Evolutionary conservation across 2,329 filamentous ascomycete species (phyloP).

Genomic region (Penicillium fuscoglaucum): DNA sequence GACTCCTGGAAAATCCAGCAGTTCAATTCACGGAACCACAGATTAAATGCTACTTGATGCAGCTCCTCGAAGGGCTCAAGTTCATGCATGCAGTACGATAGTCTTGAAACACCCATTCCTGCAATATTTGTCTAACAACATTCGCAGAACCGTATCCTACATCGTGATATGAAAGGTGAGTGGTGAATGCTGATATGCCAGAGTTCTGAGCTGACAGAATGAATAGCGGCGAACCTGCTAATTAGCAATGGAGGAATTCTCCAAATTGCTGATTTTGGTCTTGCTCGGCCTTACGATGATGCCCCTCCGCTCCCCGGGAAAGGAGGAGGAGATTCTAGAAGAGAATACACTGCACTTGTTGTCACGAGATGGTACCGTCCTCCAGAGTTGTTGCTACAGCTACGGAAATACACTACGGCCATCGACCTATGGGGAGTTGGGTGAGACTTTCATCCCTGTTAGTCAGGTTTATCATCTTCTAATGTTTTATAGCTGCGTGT

Average conservation of each 20-base stretch:
- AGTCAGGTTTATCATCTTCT: neutral
- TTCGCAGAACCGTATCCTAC: constrained; percentile 70
- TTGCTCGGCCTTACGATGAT: constrained; percentile 91
- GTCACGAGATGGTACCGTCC: constrained; percentile 97
- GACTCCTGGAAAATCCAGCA: constrained; percentile 89
- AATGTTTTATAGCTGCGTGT: constrained; percentile 70
- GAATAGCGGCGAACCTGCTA: constrained; percentile 79
- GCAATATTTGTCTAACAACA: constrained; percentile 6
- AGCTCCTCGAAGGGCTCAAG: constrained; percentile 82
- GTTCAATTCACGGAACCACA: constrained; percentile 85
- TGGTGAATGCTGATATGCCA: neutral
- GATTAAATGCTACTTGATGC: constrained; percentile 97
- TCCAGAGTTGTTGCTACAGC: constrained; percentile 83
- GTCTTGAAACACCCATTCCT: neutral
- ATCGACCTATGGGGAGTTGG: constrained; percentile 99
- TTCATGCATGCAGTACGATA: constrained; percentile 75
- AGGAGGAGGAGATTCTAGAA: constrained; percentile 78
- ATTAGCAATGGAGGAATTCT: constrained; percentile 93
- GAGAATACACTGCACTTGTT: constrained; percentile 95
- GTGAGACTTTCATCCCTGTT: constrained; percentile 54
- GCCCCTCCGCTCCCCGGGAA: constrained; percentile 71
- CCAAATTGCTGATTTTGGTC: constrained; percentile 95
- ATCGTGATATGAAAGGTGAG: constrained; percentile 87
- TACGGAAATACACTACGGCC: constrained; percentile 91
- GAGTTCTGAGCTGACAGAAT: constrained; percentile 7